Conservation (phyloP, 139 green algal genomes). For the Asterochloris sp. region DNA sequence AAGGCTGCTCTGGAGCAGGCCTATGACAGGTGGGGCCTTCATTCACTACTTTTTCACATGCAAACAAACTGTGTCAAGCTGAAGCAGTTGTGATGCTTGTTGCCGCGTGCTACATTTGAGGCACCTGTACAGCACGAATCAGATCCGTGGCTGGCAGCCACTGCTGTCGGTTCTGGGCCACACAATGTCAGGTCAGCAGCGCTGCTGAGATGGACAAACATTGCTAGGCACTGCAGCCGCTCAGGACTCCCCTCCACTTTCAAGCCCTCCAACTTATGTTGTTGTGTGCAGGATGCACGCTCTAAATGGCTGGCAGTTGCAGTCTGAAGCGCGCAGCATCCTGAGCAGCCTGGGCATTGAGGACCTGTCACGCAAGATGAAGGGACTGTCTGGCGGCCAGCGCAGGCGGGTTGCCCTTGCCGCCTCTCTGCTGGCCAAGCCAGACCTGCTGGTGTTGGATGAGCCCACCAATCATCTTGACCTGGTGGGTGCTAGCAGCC, state of each 20-base stretch:
- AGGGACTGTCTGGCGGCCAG: constrained; percentile 60
- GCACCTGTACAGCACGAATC: too few species aligned
- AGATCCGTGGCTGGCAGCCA: too few species aligned
- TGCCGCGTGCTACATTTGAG: too few species aligned
- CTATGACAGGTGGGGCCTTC: too few species aligned
- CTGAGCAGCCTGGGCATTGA: constrained; percentile 15
- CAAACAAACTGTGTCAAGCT: too few species aligned
- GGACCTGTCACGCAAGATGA: background rate
- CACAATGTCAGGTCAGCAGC: background rate
- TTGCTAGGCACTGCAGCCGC: background rate
- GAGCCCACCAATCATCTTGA: constrained; percentile 81
- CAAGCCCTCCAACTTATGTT: background rate
- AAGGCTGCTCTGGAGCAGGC: too few species aligned
- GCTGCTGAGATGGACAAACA: constrained; percentile 1
- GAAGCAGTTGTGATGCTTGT: too few species aligned
- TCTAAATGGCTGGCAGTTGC: constrained; percentile 10
- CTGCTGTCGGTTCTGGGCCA: background rate
- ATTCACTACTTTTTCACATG: too few species aligned
- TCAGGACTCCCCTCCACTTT: background rate
- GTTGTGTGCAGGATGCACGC: constrained; percentile 15
- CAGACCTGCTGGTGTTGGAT: constrained; percentile 77
- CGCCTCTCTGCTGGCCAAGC: constrained; percentile 58
- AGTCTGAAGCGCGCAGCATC: constrained; percentile 4
- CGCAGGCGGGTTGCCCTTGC: constrained; percentile 66
- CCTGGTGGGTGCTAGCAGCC: constrained; percentile 18